Evolutionary conservation across 2,329 filamentous ascomycete genomes (phyloP).

Genomic region (Hymenoscyphus scutula): DNA sequence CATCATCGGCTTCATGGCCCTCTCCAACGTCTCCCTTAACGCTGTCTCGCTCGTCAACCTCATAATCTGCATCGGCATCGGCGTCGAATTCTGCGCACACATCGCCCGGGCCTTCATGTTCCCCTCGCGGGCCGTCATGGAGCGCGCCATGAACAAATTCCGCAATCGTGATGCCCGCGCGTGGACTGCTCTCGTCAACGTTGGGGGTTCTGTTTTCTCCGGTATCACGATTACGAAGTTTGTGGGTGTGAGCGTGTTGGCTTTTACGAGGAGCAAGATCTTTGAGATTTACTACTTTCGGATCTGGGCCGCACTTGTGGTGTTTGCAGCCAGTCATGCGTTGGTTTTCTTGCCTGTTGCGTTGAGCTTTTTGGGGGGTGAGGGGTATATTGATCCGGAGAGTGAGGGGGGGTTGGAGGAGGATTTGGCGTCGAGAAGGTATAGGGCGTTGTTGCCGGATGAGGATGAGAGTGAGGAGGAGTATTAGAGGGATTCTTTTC

Average conservation of each 20-base stretch:
- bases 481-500: conserved; percentile 14
- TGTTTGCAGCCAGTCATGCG: conserved; percentile 86
- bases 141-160: conserved; percentile 74
- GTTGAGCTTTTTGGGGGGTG: conserved; percentile 79
- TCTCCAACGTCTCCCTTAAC: conserved; percentile 86
- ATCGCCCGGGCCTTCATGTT: conserved; percentile 96
- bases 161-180: conserved; percentile 79
- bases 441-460: conserved; percentile 73
- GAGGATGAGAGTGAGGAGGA: conserved; percentile 53
- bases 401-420: conserved; percentile 86
- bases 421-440: conserved; percentile 76
- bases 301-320: conserved; percentile 87
- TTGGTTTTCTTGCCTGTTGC: conserved; percentile 89
- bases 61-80: conserved; percentile 94
- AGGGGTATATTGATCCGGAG: conserved; percentile 84
- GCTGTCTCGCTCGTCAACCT: conserved; percentile 94
- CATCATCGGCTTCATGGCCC: conserved; percentile 91
- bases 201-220: conserved; percentile 90
- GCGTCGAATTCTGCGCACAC: conserved; percentile 96
- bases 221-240: conserved; percentile 97
- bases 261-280: conserved; percentile 95
- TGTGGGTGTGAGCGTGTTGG: conserved; percentile 84
- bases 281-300: conserved; percentile 99
- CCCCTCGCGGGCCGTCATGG: conserved; percentile 77
- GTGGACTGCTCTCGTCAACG: conserved; percentile 92